Evolutionary conservation across 2,329 filamentous ascomycete species (phyloP).

Genomic region (Cryphonectria radicalis): DNA sequence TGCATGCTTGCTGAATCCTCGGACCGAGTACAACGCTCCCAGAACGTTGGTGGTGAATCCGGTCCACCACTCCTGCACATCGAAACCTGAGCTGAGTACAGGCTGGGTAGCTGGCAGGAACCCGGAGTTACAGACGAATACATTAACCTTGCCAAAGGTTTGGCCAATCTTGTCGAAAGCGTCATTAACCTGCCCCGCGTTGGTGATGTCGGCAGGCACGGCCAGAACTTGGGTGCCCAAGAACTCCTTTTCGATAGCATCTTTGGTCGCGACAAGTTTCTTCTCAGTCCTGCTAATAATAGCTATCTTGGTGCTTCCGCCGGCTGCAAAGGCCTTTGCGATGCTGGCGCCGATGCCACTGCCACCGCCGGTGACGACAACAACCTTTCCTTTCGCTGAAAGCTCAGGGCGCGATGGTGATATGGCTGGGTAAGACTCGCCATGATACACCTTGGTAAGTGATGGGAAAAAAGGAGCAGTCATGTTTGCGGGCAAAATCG

Average conservation of each 20-base stretch:
- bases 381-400: conserved; percentile 9
- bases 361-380: conserved; percentile 18
- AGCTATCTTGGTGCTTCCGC: conserved; percentile 7
- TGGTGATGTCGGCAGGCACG: conserved; percentile 6
- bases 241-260: conserved; percentile 10
- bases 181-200: conserved; percentile 10
- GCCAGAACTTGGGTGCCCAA: conserved; percentile 5
- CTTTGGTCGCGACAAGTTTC: conserved; percentile 13
- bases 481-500: conserved; percentile 2
- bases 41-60: conserved; percentile 15
- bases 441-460: conserved; percentile 14
- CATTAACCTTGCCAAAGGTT: conserved; percentile 7
- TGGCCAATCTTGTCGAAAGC: conserved; percentile 7
- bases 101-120: conserved; percentile 8
- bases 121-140: conserved; percentile 4
- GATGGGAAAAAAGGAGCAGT: conserved; percentile 13
- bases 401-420: conserved; percentile 15
- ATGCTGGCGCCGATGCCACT: conserved; percentile 10
- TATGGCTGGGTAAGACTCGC: conserved; percentile 7
- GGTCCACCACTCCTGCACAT: conserved; percentile 11
- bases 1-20: conserved; percentile 10
- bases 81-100: conserved; percentile 8
- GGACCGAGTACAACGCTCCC: conserved; percentile 13
- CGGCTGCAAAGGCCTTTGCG: conserved; percentile 10
- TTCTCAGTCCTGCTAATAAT: conserved; percentile 14